A percentile compares a stretch with the other conserved stretches of the same genome.
Conservation (phyloP, 1,284 basidiomycete genomes). For the Rugosomyces carneus region DNA sequence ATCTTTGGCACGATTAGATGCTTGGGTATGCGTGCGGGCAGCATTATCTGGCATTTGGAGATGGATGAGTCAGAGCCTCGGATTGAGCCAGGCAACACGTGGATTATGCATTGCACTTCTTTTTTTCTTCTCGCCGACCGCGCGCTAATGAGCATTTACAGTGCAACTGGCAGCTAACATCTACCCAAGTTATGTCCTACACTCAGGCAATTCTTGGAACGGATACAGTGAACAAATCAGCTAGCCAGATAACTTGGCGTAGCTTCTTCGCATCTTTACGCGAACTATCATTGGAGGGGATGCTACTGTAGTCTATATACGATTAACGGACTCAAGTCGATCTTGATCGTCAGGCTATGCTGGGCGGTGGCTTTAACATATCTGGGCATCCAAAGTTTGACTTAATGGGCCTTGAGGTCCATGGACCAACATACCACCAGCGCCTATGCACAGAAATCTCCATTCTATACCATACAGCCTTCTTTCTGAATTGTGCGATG, state of each 20-base stretch:
- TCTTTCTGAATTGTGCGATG: not conserved
- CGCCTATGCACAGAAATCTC: not conserved
- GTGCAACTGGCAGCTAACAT: not conserved
- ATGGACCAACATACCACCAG: not conserved
- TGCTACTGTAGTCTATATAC: not conserved
- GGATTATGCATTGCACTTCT: not conserved
- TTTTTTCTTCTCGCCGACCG: not conserved
- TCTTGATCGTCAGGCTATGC: not conserved
- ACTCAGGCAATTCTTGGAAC: not conserved
- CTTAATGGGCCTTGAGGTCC: not conserved
- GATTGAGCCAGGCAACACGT: not conserved
- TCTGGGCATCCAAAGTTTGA: not conserved
- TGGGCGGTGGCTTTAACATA: not conserved
- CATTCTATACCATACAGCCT: not conserved
- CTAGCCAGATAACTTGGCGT: not conserved
- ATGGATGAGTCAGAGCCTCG: not conserved
- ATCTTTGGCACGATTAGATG: conserved; percentile 55
- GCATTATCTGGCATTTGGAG: conserved; percentile 15
- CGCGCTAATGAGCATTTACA: not conserved
- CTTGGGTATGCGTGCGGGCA: conserved; percentile 45
- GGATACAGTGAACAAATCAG: not conserved
- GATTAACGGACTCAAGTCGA: not conserved
- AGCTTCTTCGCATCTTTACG: not conserved
- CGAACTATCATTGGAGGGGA: not conserved
- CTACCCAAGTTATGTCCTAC: not conserved